phyloP scores from a whole-genome alignment of 331 rosid genomes.

The Cydonia oblonga region DNA sequence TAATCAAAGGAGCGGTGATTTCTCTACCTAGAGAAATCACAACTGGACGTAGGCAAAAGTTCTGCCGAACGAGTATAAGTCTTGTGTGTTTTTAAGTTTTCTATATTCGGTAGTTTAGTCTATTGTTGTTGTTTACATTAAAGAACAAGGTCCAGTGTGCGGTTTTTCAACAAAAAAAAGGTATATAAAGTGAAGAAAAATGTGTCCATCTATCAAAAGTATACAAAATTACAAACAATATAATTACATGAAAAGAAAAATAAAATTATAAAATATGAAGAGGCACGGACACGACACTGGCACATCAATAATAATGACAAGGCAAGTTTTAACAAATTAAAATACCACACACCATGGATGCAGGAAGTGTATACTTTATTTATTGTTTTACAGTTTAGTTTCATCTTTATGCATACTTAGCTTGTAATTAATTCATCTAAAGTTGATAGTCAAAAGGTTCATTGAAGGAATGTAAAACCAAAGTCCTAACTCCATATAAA shows the following conservation, averaged over 20 bases:
- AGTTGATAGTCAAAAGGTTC: neutral
- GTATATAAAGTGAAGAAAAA: neutral
- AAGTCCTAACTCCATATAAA: neutral
- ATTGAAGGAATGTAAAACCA: neutral
- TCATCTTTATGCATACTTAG: neutral
- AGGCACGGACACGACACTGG: neutral
- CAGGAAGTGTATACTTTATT: neutral
- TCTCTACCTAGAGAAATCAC: too few species aligned
- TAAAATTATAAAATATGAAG: neutral
- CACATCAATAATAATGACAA: neutral
- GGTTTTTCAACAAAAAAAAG: too few species aligned
- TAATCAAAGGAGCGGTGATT: too few species aligned
- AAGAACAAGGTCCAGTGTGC: too few species aligned
- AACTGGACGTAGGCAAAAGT: too few species aligned
- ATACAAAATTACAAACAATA: neutral
- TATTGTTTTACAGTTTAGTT: neutral
- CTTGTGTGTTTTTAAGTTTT: too few species aligned
- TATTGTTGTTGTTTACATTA: too few species aligned
- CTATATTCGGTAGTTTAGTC: too few species aligned
- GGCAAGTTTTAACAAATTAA: neutral
- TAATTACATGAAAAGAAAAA: neutral
- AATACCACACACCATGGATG: neutral
- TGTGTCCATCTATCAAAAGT: neutral
- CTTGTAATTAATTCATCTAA: neutral
- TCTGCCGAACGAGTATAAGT: too few species aligned